Percentiles rank a stretch among this genome's conserved stretches.
Conservation (phyloP, 1,284 basidiomycete species). For the Neolentinus lepideus region DNA sequence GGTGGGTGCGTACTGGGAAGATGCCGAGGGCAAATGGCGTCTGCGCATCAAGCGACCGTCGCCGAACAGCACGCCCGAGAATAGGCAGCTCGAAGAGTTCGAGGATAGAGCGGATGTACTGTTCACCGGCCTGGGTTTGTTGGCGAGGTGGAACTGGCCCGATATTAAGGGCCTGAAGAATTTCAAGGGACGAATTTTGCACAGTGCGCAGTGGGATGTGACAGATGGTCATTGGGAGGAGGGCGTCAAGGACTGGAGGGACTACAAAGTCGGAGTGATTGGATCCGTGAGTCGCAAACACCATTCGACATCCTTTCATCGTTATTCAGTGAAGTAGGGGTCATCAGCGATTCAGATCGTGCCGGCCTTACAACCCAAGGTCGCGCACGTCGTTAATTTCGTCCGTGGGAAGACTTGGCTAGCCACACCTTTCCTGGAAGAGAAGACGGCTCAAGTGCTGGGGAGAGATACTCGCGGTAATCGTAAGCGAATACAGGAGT, state of each 20-base stretch:
- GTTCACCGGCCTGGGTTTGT: conserved; percentile 38
- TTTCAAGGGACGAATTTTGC: conserved; percentile 45
- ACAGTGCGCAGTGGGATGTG: conserved; percentile 51
- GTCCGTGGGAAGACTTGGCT: conserved; percentile 61
- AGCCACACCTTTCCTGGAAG: conserved; percentile 37
- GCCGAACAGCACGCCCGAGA: conserved; percentile 10
- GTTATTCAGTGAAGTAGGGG: conserved; percentile 29
- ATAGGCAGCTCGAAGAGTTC: conserved; percentile 30
- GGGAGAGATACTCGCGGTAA: conserved; percentile 28
- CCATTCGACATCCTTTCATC: neutral
- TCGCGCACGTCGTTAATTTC: conserved; percentile 44
- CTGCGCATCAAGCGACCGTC: conserved; percentile 35
- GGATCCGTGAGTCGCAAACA: conserved; percentile 38
- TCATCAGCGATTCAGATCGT: conserved; percentile 63
- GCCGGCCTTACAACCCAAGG: conserved; percentile 46
- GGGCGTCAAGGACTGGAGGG: conserved; percentile 39
- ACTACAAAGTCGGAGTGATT: conserved; percentile 53
- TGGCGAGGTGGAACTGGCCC: conserved; percentile 55
- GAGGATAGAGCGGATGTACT: conserved; percentile 47
- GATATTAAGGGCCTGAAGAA: conserved; percentile 43
- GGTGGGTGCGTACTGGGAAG: conserved; percentile 41
- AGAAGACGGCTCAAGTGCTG: conserved; percentile 30
- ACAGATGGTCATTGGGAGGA: conserved; percentile 38
- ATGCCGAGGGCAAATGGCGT: conserved; percentile 44
- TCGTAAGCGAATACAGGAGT: conserved; percentile 25